Base-by-base conservation (phyloP, 1,284 basidiomycete genomes). In the Ceratobasidium theobromae region DNA sequence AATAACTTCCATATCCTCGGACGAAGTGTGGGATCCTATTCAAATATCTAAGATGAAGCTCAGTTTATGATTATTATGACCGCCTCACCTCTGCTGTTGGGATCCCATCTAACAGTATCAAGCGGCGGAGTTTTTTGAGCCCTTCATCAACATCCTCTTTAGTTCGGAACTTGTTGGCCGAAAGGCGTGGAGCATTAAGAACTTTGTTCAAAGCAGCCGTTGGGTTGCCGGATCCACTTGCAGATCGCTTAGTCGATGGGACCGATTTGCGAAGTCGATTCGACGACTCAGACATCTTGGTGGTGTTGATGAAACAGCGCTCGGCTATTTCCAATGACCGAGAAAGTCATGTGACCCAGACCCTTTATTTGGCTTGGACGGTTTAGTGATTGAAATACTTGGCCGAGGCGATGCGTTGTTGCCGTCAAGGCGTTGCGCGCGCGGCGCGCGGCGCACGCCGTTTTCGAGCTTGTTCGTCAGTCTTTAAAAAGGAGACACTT, bases 1-100 rank as follows among this genome's bases (percentile, higher is more conserved):
- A 97, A 82, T 58, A 97, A 88, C 77, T 96, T 96, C 95, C 95
- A 98, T 79, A 93, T 87, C 60, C 88, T 81, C 41, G 90, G 88
- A 35, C 90, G 83, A 33, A 92, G 77, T 5, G 86, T 87, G 25
- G 86, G 77, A 71, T 92, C 90, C 89, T 92, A 53, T 45, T 41
- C 43, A 66, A 16, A 11, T 11, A 35, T 9, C 12, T 25, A 45
- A 33, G 62, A 64, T 62, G 48, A 12, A 64, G 25, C n/a, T 14
- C 23, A 51, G 25, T 43, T 53, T 54, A 71, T 75, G 32, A 65
- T 45, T 14, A 30, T 70, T 33, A 53, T 32, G 27, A 38, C 27
- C 16, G 38, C 18, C 32, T 8, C 70, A 89, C 88, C 49, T 80
- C 78, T 53, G 79, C 74, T 8, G 88, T 87, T 27, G 93, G 93